Percentiles rank a stretch among this genome's conserved stretches.
phyloP scores from a whole-genome alignment of 495 filamentous ascomycete genomes.

The Choiromyces venosus region DNA sequence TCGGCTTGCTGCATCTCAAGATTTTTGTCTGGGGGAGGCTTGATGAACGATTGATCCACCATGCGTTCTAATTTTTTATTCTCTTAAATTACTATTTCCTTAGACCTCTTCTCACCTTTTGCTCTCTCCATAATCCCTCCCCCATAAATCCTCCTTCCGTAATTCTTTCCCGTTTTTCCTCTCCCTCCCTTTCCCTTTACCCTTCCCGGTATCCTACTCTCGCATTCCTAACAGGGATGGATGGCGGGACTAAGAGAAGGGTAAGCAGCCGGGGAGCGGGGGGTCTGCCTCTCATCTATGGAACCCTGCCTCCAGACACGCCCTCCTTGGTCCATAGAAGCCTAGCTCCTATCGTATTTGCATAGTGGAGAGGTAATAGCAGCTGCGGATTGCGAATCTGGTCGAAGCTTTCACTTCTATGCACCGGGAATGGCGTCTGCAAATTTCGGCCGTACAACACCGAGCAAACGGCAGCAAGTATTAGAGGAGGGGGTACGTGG shows the following conservation, averaged over 20 bases:
- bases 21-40: constrained; percentile 1
- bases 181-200: neutral
- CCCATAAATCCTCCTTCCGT: neutral
- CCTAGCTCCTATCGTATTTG: neutral
- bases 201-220: neutral
- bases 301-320: neutral
- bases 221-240: neutral
- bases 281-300: neutral
- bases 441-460: neutral
- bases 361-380: neutral
- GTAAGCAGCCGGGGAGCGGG: neutral
- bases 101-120: neutral
- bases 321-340: neutral
- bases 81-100: neutral
- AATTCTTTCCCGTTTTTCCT: neutral
- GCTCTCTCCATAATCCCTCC: neutral
- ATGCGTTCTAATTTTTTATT: constrained; percentile 7
- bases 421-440: neutral
- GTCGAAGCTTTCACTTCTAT: neutral
- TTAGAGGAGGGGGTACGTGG: neutral
- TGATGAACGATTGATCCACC: constrained; percentile 21
- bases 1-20: constrained; percentile 21
- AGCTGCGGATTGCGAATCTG: neutral
- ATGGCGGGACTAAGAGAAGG: neutral
- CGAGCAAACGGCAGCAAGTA: neutral